Evolutionary conservation across 176 grass and related monocot species (phyloP).

Genomic region (Olyra latifolia): DNA sequence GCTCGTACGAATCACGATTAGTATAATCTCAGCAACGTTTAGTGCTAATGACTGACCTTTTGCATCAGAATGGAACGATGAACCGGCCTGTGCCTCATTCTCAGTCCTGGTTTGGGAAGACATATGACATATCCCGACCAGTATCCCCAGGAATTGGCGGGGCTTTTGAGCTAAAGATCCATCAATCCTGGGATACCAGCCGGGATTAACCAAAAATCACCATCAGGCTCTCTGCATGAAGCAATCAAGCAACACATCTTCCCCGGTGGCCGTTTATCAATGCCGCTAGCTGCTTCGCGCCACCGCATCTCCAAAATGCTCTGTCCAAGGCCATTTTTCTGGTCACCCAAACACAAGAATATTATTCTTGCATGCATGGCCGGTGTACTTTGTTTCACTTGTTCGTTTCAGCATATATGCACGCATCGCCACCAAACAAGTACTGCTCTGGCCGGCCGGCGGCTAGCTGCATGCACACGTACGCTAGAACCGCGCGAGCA

Average conservation of each 20-base stretch:
- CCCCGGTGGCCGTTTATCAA: background rate
- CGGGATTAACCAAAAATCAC: too few relatives aligned
- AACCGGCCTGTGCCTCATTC: too few relatives aligned
- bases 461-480: too few relatives aligned
- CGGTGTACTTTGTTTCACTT: background rate
- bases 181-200: too few relatives aligned
- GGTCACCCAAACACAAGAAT: background rate
- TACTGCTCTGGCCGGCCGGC: background rate
- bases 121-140: too few relatives aligned
- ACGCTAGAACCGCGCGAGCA: conserved; percentile 35
- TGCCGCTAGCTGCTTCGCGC: conserved; percentile 14
- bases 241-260: conserved; percentile 18
- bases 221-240: too few relatives aligned
- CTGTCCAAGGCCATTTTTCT: conserved; percentile 8
- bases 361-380: conserved; percentile 36
- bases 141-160: too few relatives aligned
- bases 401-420: background rate
- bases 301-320: conserved; percentile 11
- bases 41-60: too few relatives aligned
- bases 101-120: too few relatives aligned
- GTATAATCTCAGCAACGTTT: background rate
- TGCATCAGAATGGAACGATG: background rate
- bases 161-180: too few relatives aligned
- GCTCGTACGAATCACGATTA: background rate
- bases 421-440: background rate